Base-by-base conservation (phyloP, 305 asterid genomes). In the Fraxinus sp. region DNA sequence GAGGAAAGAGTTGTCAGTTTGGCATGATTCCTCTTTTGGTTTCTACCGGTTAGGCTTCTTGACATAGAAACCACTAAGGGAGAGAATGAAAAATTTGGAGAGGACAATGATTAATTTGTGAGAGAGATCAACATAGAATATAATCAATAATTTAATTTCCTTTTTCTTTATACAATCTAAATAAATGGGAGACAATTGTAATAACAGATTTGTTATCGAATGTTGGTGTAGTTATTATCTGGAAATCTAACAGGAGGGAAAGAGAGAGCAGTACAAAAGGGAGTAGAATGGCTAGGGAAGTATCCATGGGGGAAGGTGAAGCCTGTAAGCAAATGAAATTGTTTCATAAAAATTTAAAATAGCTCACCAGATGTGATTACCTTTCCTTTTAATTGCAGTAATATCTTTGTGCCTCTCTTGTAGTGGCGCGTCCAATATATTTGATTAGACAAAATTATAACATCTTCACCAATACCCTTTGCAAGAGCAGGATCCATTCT, bases 401-500 rank as follows among this genome's bases (percentile, higher is more conserved):
- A 32, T 36, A 20, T 37, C 33, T 10, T 74, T 36, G n/a, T 84
- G n/a, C 80, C 80, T 62, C 59, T 28, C 26, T 52, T 24, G 41
- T 30, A 26, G 84, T 49, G 78, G 24, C 49, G 71, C 28, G 28
- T 36, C 84, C 33, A 36, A 57, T 36, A 33, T 20, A 71, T 39
- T 41, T 26, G 73, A 66, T 52, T 70, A 32, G 41, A 13, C 41
- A 70, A 70, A 70, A 5, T 14, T 64, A 68, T 73, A 62, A 76
- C 62, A 55, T 85, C 78, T 81, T 87, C 87, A 93, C 93, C 94
- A 91, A 83, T 88, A 92, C 79, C 93, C 95, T 82, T 85, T 86
- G 86, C 97, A 94, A 7, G 98, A 93, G 91, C 98, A 94, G 62
- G 89, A 88, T 37, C 97, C 98, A 57, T 87, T 82, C 87, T 91